phyloP scores from a whole-genome alignment of 495 filamentous ascomycete species.

The Penicillium daleae region DNA sequence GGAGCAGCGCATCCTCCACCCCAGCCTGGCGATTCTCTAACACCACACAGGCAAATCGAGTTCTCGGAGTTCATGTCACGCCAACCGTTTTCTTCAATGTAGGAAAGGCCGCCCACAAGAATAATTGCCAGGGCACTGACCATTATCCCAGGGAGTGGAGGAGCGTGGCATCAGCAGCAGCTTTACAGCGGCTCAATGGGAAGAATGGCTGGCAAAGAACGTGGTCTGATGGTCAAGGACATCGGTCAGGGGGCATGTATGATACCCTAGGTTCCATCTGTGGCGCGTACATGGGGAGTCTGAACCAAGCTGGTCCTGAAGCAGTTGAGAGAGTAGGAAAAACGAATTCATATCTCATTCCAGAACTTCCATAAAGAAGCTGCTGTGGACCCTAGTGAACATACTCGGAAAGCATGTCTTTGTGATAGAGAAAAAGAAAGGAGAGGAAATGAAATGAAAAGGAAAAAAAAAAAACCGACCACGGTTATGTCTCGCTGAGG shows the following conservation, averaged over 20 bases:
- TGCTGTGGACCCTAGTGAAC: conserved; percentile 33
- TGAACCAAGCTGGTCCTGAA: conserved; percentile 16
- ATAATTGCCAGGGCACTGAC: conserved; percentile 27
- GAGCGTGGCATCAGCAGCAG: conserved; percentile 75
- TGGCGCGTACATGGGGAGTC: conserved; percentile 13
- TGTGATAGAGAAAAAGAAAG: conserved; percentile 20
- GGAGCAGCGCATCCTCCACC: conserved; percentile 11
- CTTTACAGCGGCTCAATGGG: conserved; percentile 81
- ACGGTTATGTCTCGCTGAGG: conserved; percentile 10
- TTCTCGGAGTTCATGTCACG: conserved; percentile 83
- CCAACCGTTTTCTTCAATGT: conserved; percentile 87
- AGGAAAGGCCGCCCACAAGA: conserved; percentile 13
- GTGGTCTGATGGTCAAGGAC: conserved; percentile 51
- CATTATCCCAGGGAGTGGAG: conserved; percentile 63
- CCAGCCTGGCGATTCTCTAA: conserved; percentile 22
- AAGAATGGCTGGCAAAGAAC: conserved; percentile 81
- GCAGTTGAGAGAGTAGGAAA: conserved; percentile 20
- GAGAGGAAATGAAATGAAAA: conserved; percentile 5
- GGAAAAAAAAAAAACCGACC: conserved; percentile 17
- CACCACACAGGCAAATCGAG: conserved; percentile 57
- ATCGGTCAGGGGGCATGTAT: conserved; percentile 2
- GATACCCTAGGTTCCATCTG: conserved; percentile 9
- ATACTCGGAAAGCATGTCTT: conserved; percentile 27
- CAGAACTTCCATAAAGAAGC: conserved; percentile 36
- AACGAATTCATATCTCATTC: conserved; percentile 43